These are phyloP conservation scores for Cladophialophora chaetospira DNA, from an alignment of 2,329 filamentous ascomycete species.

Conservation along the genomic window DNA sequence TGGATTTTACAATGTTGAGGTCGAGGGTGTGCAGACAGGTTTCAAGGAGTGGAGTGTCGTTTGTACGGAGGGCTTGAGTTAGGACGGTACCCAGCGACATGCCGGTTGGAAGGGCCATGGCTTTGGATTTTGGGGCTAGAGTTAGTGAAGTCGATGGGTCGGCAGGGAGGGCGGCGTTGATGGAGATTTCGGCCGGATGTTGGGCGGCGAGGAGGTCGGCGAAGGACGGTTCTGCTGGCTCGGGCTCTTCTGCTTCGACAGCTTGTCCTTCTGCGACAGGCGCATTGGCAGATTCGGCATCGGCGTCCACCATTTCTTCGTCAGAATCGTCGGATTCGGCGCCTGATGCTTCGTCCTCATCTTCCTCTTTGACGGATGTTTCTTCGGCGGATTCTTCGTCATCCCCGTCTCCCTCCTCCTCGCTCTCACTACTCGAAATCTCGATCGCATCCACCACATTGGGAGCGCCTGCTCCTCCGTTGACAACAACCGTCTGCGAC, in stretches of 20 bases:
- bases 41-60: conserved; percentile 86
- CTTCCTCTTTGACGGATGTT: conserved; percentile 28
- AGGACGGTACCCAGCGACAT: conserved; percentile 90
- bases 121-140: conserved; percentile 43
- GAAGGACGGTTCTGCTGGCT: conserved; percentile 72
- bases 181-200: conserved; percentile 51
- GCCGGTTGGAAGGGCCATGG: conserved; percentile 64
- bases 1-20: conserved; percentile 75
- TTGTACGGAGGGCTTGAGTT: conserved; percentile 86
- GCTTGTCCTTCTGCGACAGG: conserved; percentile 40
- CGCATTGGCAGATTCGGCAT: conserved; percentile 36
- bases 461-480: conserved; percentile 40
- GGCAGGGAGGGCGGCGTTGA: conserved; percentile 47
- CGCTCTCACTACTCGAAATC: conserved; percentile 51
- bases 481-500: conserved; percentile 55
- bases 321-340: conserved; percentile 1
- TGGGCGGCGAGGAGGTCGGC: conserved; percentile 75
- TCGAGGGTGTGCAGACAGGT: conserved; percentile 85
- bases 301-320: conserved; percentile 8
- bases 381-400: conserved; percentile 26
- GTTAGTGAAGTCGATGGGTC: conserved; percentile 47
- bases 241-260: conserved; percentile 24
- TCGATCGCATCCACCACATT: conserved; percentile 46
- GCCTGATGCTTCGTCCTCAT: conserved; percentile 11
- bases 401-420: conserved; percentile 38